These are phyloP conservation scores for Coemansia sp. DNA, from an alignment of 192 early-diverging fungal genomes.

Conservation along the genomic window DNA sequence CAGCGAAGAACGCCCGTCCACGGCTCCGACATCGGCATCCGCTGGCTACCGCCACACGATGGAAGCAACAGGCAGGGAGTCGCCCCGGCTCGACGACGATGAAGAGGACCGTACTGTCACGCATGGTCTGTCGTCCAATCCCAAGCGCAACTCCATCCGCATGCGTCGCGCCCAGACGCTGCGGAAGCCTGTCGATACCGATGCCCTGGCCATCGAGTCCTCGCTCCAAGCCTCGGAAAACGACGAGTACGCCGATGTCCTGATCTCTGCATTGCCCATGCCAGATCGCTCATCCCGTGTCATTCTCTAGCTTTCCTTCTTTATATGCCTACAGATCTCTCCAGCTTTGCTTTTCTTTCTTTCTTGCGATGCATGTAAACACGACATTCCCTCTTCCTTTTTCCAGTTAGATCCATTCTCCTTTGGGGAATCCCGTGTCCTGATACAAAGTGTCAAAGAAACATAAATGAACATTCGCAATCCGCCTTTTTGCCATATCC, in stretches of 20 bases:
- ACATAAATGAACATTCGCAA: too few relatives aligned
- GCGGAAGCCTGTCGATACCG: conserved; percentile 40
- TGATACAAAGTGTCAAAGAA: too few relatives aligned
- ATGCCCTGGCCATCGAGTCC: conserved; percentile 35
- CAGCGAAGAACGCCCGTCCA: conserved; percentile 28
- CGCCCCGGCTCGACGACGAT: neutral
- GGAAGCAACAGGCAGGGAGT: conserved; percentile 5
- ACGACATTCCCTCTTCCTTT: conserved; percentile 4
- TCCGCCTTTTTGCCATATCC: too few relatives aligned
- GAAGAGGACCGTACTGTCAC: neutral
- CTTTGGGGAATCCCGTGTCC: too few relatives aligned
- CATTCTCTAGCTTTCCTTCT: conserved; percentile 24
- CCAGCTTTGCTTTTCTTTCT: neutral
- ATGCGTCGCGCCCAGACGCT: conserved; percentile 40
- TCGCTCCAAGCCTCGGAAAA: conserved; percentile 24
- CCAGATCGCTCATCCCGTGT: conserved; percentile 23
- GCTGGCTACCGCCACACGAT: conserved; percentile 34
- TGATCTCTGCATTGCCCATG: conserved; percentile 48
- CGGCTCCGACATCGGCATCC: conserved; percentile 26
- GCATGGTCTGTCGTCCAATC: neutral
- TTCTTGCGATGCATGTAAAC: neutral
- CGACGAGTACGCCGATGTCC: conserved; percentile 16
- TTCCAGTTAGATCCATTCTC: too few relatives aligned
- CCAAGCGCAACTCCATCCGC: neutral
- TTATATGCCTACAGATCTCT: too few relatives aligned